Evolutionary conservation across 768 basidiomycete genomes (phyloP), one percentile per base, ranked within the genome.

Genomic region (Naganishia randhawae): DNA sequence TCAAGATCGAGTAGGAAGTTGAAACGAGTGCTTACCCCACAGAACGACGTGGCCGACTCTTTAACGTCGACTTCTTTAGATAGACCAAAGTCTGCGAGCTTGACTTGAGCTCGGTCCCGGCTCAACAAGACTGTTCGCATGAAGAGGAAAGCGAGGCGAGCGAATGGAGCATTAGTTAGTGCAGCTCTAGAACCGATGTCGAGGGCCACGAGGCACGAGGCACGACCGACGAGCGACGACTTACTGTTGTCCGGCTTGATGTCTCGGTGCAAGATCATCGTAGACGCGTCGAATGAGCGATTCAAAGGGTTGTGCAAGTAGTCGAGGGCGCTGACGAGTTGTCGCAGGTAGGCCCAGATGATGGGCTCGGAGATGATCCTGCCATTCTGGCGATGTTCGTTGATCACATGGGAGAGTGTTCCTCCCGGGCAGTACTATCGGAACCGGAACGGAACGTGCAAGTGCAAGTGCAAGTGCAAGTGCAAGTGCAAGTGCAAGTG

Each of bases 21-120:
- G 37, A 39, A 39, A 39, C 14, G 37, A 39, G 14, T 39, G 25
- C 45, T 48, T 48, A 48, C 45, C 19, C 45, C 45, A 13, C 45
- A 48, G n/a, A n/a, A 48, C 1, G 32, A 14, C 14, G 54, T 32
- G 2, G 33, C 32, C n/a, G 13, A 22, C 7, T 55, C 33, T 8
- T 55, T 13, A 2, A 33, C 16, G 10, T 35, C 54, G 16, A 27
- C 13, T 17, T 55, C 54, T 9, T 19, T n/a, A 10, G 32, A n/a
- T 13, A 55, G n/a, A 19, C 54, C 54, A 22, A 55, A 55, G 33
- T 55, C 54, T 13, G 54, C 54, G 8, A 55, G 9, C 19, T 55
- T 55, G 1, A 55, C n/a, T 2, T 32, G 7, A 16, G 7, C 10
- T 3, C 1, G 33, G 19, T 32, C 19, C 9, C 8, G 3, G 6